Evolutionary conservation across 176 grass and related monocot species (phyloP), one percentile per base, ranked within the genome.

Genomic region (Musa schizocarpa): DNA sequence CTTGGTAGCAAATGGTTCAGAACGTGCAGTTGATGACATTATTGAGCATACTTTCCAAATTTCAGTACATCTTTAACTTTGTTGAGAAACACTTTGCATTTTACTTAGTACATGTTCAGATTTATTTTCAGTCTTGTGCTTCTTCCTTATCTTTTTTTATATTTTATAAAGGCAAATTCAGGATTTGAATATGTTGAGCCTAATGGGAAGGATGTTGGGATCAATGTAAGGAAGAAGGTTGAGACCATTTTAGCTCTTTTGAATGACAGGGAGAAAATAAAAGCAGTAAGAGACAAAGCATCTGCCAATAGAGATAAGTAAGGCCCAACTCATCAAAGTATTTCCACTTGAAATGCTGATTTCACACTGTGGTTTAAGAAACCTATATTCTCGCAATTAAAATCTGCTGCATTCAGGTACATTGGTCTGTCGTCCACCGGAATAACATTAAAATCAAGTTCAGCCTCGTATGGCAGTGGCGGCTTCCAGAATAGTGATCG

Each of bases 211-310:
- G 96, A 99, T 81, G 76, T 77, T 66, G 96, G 96, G 73, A 88
- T 99, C 87, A 99, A 99, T 75, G 96, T 99, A 66, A 92, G 91
- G 75, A 99, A 99, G 83, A 99, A 99, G 74, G 91, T 87, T 9
- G 95, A 94, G 87, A 99, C 91, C 63, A 91, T 99, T 63, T 53
- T 89, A 66, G 83, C 81, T 59, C 82, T 99, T 68, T 55, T 94
- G 66, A 99, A 94, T 86, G 91, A 99, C 71, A 91, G 85, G 80
- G 95, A 94, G 27, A 94, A 81, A 89, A 95, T 99, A 80, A 87
- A 99, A 79, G 85, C 85, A 71, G 76, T 84, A 59, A 94, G 95
- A 84, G 95, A 99, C 55, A 99, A 95, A 86, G 95, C 95, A 5
- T 67, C 84, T 43, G 78, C 78, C 74, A 99, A 91, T 63, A 84